Base-by-base conservation (phyloP, 352 stramenopile genomes). In the Thalassiosira ordinaria region DNA sequence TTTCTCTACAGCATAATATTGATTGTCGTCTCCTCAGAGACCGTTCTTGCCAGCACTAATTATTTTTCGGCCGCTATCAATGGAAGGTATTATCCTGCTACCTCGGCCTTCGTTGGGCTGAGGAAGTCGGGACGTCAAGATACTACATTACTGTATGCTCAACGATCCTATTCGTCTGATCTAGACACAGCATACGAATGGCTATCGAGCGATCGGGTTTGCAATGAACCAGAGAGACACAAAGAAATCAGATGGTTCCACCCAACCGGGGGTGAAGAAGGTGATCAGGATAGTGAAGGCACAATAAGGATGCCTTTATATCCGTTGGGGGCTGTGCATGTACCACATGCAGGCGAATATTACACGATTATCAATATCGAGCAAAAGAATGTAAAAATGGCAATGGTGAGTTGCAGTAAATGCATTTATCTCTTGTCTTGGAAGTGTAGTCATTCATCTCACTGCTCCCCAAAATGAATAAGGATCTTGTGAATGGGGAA, bases 311-410 rank as follows among this genome's bases (percentile, higher is more conserved):
- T 84, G 53, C 78, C 78, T 26, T 51, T 86, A 13, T 86, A 86
- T 78, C 78, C 78, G 37, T 37, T 83, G 46, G 67, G 66, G 29
- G 59, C 49, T 35, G 72, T 82, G 4, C 69, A 86, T 60, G 24
- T 82, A 49, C 78, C 78, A 11, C 64, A 65, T 41, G 67, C 66
- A n/a, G 53, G 52, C 20, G 56, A 80, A 31, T 82, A 81, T 68
- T 53, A 86, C 29, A 83, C 74, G 47, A 53, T 86, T 9, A 74
- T 78, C 49, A 86, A 86, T 70, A 83, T 79, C 44, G 72, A 86
- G 39, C 64, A 59, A 61, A 61, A 68, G 52, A 86, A 86, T 70
- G 74, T 86, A 5, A 78, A 86, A 60, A 86, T 86, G 78, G 52
- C 72, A 67, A 79, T 37, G 60, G 70, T 78, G 29, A 46, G 64